These are phyloP conservation scores for Emmonsia crescens DNA, from an alignment of 2,329 filamentous ascomycete species.

Conservation along the genomic window DNA sequence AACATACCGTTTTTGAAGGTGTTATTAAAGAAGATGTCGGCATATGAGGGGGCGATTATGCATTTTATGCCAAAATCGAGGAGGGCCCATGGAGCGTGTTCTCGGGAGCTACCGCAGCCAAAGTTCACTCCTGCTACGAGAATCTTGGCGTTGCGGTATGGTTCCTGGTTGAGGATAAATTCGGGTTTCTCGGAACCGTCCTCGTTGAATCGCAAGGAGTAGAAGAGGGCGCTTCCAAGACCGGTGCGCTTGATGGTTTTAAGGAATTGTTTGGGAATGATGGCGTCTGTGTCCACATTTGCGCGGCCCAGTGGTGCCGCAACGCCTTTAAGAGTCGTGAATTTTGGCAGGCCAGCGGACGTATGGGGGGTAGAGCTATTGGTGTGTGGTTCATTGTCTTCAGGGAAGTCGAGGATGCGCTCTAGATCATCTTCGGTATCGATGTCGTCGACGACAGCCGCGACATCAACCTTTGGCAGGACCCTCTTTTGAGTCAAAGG, in stretches of 20 bases:
- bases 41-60: conserved; percentile 78
- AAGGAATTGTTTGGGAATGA: conserved; percentile 98
- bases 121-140: conserved; percentile 90
- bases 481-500: conserved; percentile 36
- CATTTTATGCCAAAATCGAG: conserved; percentile 94
- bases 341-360: conserved; percentile 67
- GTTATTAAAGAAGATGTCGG: conserved; percentile 99
- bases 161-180: conserved; percentile 84
- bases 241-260: conserved; percentile 99
- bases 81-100: conserved; percentile 94
- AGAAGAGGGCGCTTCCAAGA: conserved; percentile 78
- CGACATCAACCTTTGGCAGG: conserved; percentile 50
- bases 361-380: conserved; percentile 43
- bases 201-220: conserved; percentile 65
- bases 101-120: conserved; percentile 82
- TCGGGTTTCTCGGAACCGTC: conserved; percentile 64
- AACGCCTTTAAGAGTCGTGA: conserved; percentile 72
- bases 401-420: conserved; percentile 49
- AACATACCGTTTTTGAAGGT: conserved; percentile 99
- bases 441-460: conserved; percentile 48
- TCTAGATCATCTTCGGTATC: conserved; percentile 54
- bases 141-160: conserved; percentile 75
- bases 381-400: conserved; percentile 54
- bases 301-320: conserved; percentile 76
- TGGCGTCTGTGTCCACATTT: conserved; percentile 97